Evolutionary conservation across 331 rosid genomes (phyloP).

Genomic region (Prunus yedoensis): DNA sequence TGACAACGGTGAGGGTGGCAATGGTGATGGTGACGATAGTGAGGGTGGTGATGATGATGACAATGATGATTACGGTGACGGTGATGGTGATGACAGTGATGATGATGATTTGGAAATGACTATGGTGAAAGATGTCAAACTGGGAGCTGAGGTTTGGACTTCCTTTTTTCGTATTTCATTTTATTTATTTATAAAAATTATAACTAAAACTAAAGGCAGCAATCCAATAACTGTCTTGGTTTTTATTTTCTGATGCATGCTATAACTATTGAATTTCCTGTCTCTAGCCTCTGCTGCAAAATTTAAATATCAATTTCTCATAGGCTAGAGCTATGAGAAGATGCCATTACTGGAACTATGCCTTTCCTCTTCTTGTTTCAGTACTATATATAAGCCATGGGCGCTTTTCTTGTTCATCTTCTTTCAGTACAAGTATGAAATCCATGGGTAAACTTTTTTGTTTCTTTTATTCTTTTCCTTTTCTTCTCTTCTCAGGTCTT

Average conservation of each 20-base stretch:
- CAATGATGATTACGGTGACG: too few relatives aligned
- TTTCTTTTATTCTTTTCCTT: constrained; percentile 14
- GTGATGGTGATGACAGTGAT: constrained; percentile 24
- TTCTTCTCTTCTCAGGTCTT: constrained; percentile 54
- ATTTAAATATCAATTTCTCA: too few relatives aligned
- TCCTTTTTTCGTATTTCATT: not conserved
- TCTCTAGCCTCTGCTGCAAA: too few relatives aligned
- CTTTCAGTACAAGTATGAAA: not conserved
- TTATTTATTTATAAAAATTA: not conserved
- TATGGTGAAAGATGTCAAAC: constrained; percentile 71
- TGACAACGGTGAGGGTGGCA: too few relatives aligned
- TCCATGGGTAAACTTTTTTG: not conserved
- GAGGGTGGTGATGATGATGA: not conserved
- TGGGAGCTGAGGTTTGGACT: constrained; percentile 67
- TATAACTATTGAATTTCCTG: too few relatives aligned
- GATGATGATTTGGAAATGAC: constrained; percentile 70
- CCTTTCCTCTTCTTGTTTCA: too few relatives aligned
- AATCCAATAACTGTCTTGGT: too few relatives aligned
- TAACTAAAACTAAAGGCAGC: too few relatives aligned
- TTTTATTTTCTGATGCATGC: too few relatives aligned
- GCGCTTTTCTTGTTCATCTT: too few relatives aligned
- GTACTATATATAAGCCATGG: too few relatives aligned
- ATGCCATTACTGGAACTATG: not conserved
- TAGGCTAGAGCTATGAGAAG: not conserved
- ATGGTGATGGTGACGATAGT: too few relatives aligned